Evolutionary conservation across 1,284 basidiomycete genomes (phyloP).

Genomic region (Austroboletus novae-zelandiae): DNA sequence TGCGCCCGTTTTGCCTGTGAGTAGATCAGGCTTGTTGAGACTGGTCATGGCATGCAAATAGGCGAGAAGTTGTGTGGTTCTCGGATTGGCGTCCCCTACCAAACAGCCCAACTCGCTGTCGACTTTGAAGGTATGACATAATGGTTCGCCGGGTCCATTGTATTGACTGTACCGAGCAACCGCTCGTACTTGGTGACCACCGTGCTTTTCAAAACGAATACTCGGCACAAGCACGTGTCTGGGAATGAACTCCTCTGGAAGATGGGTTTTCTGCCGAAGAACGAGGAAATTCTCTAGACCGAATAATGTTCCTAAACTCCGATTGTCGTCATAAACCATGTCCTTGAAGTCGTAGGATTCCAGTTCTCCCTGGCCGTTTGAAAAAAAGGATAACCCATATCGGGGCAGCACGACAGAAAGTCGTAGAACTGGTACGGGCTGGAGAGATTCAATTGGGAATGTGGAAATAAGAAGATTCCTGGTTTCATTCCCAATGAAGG

Average conservation of each 20-base stretch:
- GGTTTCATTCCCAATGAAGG: neutral
- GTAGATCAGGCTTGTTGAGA: neutral
- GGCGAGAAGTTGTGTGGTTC: slow-evolving; percentile 34
- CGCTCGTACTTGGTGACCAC: neutral
- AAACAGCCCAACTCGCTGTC: slow-evolving; percentile 40
- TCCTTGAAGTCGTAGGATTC: neutral
- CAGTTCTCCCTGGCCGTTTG: neutral
- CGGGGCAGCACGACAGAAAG: neutral
- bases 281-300: slow-evolving; percentile 38
- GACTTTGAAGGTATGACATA: slow-evolving; percentile 35
- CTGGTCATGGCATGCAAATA: slow-evolving; percentile 38
- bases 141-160: rapidly evolving
- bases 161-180: no score
- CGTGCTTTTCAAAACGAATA: slow-evolving; percentile 13
- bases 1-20: slow-evolving; percentile 42
- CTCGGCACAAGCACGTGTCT: slow-evolving; percentile 39
- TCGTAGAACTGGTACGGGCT: neutral
- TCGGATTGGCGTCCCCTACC: slow-evolving; percentile 29
- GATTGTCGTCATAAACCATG: neutral
- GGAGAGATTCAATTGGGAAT: neutral
- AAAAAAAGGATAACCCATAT: neutral
- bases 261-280: slow-evolving; percentile 26
- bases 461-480: neutral
- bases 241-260: slow-evolving; percentile 2
- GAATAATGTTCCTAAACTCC: slow-evolving; percentile 13